Base-by-base conservation (phyloP, 371 early-diverging fungal species). In the Mortierella sp. region DNA sequence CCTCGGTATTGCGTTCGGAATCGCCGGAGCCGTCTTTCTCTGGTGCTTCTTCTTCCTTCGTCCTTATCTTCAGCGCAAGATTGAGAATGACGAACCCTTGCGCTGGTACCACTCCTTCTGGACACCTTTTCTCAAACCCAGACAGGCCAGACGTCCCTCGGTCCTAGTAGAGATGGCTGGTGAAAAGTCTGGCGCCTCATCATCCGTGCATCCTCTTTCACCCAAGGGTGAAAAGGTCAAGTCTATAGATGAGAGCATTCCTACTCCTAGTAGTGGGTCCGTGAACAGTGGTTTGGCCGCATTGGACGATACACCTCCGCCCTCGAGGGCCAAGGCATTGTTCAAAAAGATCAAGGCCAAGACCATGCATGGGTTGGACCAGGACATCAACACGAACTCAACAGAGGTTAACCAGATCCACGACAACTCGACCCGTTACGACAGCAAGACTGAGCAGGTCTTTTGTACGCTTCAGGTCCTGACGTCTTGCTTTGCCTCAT, bases 381-480 rank as follows among this genome's bases (percentile, higher is more conserved):
- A 92, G 70, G 93, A 94, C 75, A 91, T 94, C 31, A 87, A 89
- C 64, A 89, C 89, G 58, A 70, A 89, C 7, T 84, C 89, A 5
- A 88, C 86, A 76, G 77, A 87, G 16, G 72, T 91, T 31, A 72
- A 79, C n/a, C 44, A 80, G 16, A 85, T 93, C 37, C 95, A 94
- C 73, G 90, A 87, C 31, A 79, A 83, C 43, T 93, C 95, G 34
- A 86, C 87, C 52, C 88, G 90, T 63, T 95, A 91, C 73, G 96
- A 96, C 77, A 88, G 88, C 76, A 89, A 94, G 61, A 94, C 95
- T 14, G 97, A 96, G 82, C 90, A 91, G 74, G 88, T 96, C 69
- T 96, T 93, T 89, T 92, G 94, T 5, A 93, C 94, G 83, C 89
- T 96, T 39, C 97, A 96, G 85, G 90, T 96, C 68, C 86, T 95